Percentiles rank a stretch among this genome's conserved stretches.
These are phyloP conservation scores for Neurospora tetraspora DNA, from an alignment of 495 filamentous ascomycete species.

Conservation along the genomic window DNA sequence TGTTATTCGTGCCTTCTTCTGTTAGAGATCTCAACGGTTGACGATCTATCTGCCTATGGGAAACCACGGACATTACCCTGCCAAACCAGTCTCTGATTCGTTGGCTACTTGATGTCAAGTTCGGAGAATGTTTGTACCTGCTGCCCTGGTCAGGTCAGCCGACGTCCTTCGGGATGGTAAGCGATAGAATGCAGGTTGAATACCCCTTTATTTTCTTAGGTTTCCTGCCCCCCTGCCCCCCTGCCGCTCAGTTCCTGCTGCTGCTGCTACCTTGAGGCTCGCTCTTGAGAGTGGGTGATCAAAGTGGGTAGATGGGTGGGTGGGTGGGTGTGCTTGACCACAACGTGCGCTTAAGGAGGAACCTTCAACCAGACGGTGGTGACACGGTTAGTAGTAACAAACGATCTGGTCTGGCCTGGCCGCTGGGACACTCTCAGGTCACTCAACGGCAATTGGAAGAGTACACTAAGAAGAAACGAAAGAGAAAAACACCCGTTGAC, in stretches of 20 bases:
- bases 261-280: background rate
- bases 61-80: background rate
- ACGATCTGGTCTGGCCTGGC: background rate
- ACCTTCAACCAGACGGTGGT: background rate
- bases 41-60: background rate
- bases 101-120: background rate
- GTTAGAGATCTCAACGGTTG: background rate
- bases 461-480: background rate
- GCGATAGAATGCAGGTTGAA: background rate
- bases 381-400: background rate
- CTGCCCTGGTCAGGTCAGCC: background rate
- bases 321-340: background rate
- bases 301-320: background rate
- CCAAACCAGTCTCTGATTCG: background rate
- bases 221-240: background rate
- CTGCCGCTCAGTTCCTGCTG: background rate
- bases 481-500: background rate
- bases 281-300: background rate
- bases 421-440: background rate
- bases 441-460: background rate
- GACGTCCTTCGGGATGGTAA: background rate
- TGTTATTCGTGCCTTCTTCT: background rate
- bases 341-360: background rate
- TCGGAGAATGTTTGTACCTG: background rate
- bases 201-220: background rate